Evolutionary conservation across 2,329 filamentous ascomycete genomes (phyloP), one percentile per base, ranked within the genome.

Genomic region (Aspergillus sergii): DNA sequence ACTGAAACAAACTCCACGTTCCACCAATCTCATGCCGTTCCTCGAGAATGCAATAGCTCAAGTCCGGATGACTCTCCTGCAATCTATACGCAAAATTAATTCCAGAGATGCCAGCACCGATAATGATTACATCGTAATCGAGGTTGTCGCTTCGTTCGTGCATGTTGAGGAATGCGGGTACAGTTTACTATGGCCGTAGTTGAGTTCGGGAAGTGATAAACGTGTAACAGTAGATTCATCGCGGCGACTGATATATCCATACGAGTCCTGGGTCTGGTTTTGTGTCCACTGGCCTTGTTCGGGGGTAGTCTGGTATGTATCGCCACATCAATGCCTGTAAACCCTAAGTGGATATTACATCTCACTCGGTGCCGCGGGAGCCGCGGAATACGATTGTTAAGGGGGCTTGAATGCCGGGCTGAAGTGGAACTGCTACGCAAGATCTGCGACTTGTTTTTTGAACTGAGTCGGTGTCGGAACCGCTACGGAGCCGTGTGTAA

Each of bases 1-100:
- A 93, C 45, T 83, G 84, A 79, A 91, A 93, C 1, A 92, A 76
- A 67, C 88, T 86, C 90, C 90, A 93, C 1, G 90, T 93, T 1
- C 91, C 90, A 5, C 90, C 91, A 11, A 92, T 81, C 32, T 81
- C 78, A 56, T 82, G 79, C 30, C 90, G 86, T 1, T 80, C 82
- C 73, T 93, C 91, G 21, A 93, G 82, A 36, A 93, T 85, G 11
- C 84, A 81, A 70, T 89, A 92, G 0, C 72, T 83, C 32, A 81
- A 75, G 36, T 79, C 71, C 0, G 88, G 86, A 6, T 87, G 75
- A 11, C 81, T 74, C 0, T 80, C 80, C 66, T 91, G 86, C 2
- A 91, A 67, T n/a, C 87, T 85, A 71, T 92, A 91, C 14, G 85
- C 89, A 14, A 86, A 80, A 68, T 91, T 91, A 77, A 92, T 89